These are phyloP conservation scores for Fusarium sp. DNA, from an alignment of 2,329 filamentous ascomycete genomes.

Conservation along the genomic window DNA sequence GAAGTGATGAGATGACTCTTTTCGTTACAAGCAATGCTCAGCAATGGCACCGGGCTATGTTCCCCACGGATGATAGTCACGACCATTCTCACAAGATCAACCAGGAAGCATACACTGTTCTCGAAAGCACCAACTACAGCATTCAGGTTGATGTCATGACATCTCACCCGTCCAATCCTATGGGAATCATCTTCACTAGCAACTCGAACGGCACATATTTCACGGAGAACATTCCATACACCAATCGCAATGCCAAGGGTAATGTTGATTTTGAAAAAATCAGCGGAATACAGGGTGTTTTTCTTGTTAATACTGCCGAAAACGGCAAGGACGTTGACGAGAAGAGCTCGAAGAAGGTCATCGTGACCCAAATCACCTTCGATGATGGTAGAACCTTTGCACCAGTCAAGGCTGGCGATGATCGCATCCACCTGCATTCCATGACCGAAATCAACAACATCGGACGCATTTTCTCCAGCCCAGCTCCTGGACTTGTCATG, in stretches of 20 bases:
- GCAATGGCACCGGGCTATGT: constrained; percentile 92
- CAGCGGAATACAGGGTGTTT: constrained; percentile 89
- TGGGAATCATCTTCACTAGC: constrained; percentile 93
- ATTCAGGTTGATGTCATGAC: constrained; percentile 96
- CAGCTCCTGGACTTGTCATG: constrained; percentile 93
- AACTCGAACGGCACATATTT: constrained; percentile 99
- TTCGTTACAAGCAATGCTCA: constrained; percentile 88
- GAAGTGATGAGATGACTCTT: constrained; percentile 90
- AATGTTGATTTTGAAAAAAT: constrained; percentile 97
- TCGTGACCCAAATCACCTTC: constrained; percentile 89
- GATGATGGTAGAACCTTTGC: constrained; percentile 93
- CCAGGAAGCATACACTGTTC: constrained; percentile 90
- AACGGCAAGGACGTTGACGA: constrained; percentile 83
- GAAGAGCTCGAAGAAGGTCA: constrained; percentile 70
- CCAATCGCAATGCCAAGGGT: constrained; percentile 82
- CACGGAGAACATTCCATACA: constrained; percentile 90
- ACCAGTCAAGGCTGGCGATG: constrained; percentile 74
- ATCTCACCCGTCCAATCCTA: constrained; percentile 71
- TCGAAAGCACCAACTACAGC: constrained; percentile 98
- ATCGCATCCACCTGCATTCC: constrained; percentile 88
- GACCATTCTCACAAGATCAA: constrained; percentile 78
- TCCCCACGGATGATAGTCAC: constrained; percentile 80
- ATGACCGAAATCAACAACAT: constrained; percentile 86
- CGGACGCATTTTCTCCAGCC: constrained; percentile 91
- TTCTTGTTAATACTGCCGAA: constrained; percentile 88